Evolutionary conservation across 768 basidiomycete genomes (phyloP).

Genomic region (Pleurotus citrinopileatus): DNA sequence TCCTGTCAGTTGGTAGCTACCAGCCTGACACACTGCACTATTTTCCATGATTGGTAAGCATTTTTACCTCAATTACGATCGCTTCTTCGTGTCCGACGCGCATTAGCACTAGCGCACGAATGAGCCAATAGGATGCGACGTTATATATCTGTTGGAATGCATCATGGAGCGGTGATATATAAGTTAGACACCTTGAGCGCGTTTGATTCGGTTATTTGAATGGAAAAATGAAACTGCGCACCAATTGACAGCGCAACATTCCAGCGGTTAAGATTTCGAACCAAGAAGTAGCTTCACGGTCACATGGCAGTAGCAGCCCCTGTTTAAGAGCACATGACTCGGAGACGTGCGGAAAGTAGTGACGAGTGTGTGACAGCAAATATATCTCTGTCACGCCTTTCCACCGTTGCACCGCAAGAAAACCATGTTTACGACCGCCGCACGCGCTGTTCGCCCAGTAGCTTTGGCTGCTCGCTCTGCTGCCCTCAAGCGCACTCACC

Average conservation of each 20-base stretch:
- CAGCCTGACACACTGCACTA: not conserved
- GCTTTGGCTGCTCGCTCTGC: slow-evolving; percentile 35
- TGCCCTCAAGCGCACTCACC: slow-evolving; percentile 25
- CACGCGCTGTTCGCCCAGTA: slow-evolving; percentile 44
- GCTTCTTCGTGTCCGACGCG: not conserved
- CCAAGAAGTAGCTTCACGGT: not conserved
- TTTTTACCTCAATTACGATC: not conserved
- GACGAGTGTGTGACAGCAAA: slow-evolving; percentile 8
- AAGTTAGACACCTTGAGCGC: too few species aligned
- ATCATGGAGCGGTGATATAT: too few species aligned
- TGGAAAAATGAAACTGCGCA: too few species aligned
- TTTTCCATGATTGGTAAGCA: not conserved
- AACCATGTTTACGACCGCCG: slow-evolving; percentile 43
- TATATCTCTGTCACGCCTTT: slow-evolving; percentile 4
- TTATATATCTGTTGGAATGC: too few species aligned
- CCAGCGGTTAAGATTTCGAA: not conserved
- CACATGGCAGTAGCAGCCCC: not conserved
- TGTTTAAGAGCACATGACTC: not conserved
- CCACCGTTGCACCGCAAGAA: slow-evolving; percentile 3
- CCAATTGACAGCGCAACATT: not conserved
- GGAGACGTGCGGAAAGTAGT: slow-evolving; percentile 5
- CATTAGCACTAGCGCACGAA: not conserved
- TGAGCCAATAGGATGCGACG: too few species aligned
- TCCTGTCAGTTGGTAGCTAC: not conserved
- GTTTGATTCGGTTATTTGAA: too few species aligned